Conservation (phyloP, 2,329 filamentous ascomycete species). For the Ceratocystis cubensis region DNA sequence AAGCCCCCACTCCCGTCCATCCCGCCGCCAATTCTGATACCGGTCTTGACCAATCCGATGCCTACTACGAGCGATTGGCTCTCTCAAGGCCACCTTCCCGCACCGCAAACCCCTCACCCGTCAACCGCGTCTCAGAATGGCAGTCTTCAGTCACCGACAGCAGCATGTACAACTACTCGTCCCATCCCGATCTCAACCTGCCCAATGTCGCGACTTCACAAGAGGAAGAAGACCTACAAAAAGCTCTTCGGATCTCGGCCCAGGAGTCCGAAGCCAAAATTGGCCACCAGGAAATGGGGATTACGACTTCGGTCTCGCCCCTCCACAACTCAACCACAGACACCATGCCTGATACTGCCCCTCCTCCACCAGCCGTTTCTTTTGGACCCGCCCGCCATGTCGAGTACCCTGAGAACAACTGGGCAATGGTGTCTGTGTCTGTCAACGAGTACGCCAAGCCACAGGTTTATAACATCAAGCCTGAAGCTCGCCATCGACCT, state of each 20-base stretch:
- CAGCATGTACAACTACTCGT: conserved; percentile 24
- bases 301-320: conserved; percentile 25
- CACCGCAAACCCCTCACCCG: conserved; percentile 44
- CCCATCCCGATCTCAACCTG: background rate
- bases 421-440: conserved; percentile 46
- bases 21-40: conserved; percentile 32
- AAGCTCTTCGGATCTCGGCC: conserved; percentile 17
- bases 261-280: conserved; percentile 16
- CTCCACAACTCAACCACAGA: background rate
- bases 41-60: conserved; percentile 27
- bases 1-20: conserved; percentile 31
- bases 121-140: conserved; percentile 41
- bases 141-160: conserved; percentile 33
- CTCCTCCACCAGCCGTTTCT: conserved; percentile 17
- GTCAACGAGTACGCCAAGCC: conserved; percentile 31
- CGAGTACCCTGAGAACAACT: conserved; percentile 43
- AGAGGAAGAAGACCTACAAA: conserved; percentile 35
- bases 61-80: conserved; percentile 32
- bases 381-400: conserved; percentile 49
- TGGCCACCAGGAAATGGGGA: conserved; percentile 38
- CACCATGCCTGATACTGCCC: background rate
- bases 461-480: conserved; percentile 21
- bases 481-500: conserved; percentile 21
- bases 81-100: conserved; percentile 52
- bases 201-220: conserved; percentile 24